Conservation (phyloP, 352 stramenopile species). For the Phytophthora palmivora region DNA sequence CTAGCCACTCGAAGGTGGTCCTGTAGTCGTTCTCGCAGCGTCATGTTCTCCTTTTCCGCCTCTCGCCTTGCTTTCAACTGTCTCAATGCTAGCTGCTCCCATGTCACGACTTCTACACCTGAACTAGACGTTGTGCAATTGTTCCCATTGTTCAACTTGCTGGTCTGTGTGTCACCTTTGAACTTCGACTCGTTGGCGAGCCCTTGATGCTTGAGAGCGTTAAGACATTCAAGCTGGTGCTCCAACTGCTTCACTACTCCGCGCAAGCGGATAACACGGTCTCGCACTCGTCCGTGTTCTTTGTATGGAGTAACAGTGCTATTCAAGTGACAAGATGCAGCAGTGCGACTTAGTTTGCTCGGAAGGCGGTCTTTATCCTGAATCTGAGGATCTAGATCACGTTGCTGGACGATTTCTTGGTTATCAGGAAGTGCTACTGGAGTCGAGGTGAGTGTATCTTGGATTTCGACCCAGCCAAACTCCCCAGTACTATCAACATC, state of each 20-base stretch:
- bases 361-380: background rate
- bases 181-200: background rate
- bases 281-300: slow-evolving; percentile 31
- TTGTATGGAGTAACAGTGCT: background rate
- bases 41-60: slow-evolving; percentile 39
- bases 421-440: background rate
- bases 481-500: background rate
- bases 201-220: background rate
- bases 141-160: no score
- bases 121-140: no score
- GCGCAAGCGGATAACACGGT: slow-evolving; percentile 35
- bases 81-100: slow-evolving; percentile 11
- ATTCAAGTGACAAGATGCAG: background rate
- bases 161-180: background rate
- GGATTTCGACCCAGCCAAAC: background rate
- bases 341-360: background rate
- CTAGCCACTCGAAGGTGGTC: slow-evolving; percentile 41
- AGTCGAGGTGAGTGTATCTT: background rate
- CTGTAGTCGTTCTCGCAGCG: slow-evolving; percentile 32
- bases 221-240: slow-evolving; percentile 15
- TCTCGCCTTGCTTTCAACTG: slow-evolving; percentile 22
- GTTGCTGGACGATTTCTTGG: background rate
- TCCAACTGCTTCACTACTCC: slow-evolving; percentile 28
- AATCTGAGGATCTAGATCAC: background rate
- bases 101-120: no score